These are phyloP conservation scores for Amaranthus cruentus DNA, from an alignment of 148 eudicot genomes.

Conservation along the genomic window DNA sequence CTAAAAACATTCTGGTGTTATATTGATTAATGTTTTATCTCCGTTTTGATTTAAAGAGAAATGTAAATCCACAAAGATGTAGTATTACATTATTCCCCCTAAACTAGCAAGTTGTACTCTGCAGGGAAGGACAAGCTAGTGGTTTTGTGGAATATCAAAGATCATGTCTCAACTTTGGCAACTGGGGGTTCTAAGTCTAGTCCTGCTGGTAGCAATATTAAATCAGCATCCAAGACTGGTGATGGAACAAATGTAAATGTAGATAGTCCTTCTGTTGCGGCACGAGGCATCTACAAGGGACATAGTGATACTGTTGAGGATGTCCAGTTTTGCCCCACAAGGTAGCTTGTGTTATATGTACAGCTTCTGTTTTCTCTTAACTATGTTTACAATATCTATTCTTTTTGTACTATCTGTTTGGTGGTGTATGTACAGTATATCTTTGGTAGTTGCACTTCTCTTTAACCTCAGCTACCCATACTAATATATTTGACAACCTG, in stretches of 20 bases:
- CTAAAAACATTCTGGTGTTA: background rate
- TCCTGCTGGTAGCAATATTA: slow-evolving; percentile 41
- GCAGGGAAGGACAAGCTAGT: slow-evolving; percentile 91
- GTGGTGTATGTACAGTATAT: background rate
- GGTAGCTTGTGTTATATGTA: slow-evolving; percentile 36
- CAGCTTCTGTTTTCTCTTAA: background rate
- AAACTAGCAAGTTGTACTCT: background rate
- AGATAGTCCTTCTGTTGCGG: slow-evolving; percentile 52
- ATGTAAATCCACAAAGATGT: background rate
- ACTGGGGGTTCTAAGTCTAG: slow-evolving; percentile 53
- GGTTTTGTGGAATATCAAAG: slow-evolving; percentile 91
- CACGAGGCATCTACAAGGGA: slow-evolving; percentile 78
- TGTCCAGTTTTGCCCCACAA: slow-evolving; percentile 91
- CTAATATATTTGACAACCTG: background rate
- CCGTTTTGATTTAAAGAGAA: background rate
- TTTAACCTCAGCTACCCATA: background rate
- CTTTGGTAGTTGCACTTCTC: background rate
- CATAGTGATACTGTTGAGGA: slow-evolving; percentile 94
- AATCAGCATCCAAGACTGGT: slow-evolving; percentile 37
- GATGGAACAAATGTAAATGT: slow-evolving; percentile 37
- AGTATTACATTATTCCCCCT: background rate
- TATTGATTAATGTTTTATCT: too few relatives aligned
- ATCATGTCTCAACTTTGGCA: slow-evolving; percentile 77
- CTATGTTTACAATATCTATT: background rate
- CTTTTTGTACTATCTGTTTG: background rate